Conservation (phyloP, 2,329 filamentous ascomycete genomes). For the Monosporascus cannonballus region DNA sequence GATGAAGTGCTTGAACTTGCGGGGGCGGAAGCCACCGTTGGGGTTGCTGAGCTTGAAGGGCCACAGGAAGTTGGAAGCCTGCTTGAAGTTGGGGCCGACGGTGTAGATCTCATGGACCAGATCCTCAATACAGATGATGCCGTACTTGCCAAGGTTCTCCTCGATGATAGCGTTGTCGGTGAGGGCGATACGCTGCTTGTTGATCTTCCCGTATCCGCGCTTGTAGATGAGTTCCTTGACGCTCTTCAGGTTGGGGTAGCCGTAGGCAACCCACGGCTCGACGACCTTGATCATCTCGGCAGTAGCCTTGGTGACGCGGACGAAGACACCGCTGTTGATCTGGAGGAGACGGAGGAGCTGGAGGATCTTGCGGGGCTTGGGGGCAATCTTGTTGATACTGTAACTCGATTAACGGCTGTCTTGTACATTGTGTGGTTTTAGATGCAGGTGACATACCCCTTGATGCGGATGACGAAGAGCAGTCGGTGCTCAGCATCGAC, state of each 20-base stretch:
- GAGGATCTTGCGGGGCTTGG: slow-evolving; percentile 99
- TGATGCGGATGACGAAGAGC: slow-evolving; percentile 98
- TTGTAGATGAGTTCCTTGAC: slow-evolving; percentile 99
- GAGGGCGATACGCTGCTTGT: slow-evolving; percentile 94
- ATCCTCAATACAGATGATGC: slow-evolving; percentile 99
- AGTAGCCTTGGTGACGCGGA: slow-evolving; percentile 96
- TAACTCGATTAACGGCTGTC: slow-evolving; percentile 8
- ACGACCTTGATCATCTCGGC: slow-evolving; percentile 96
- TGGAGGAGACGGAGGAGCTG: slow-evolving; percentile 98
- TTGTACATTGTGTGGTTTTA: not conserved
- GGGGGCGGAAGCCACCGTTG: slow-evolving; percentile 87
- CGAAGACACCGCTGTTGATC: slow-evolving; percentile 99
- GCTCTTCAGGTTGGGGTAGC: slow-evolving; percentile 99
- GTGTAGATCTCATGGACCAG: slow-evolving; percentile 99
- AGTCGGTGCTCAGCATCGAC: slow-evolving; percentile 92
- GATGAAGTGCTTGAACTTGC: slow-evolving; percentile 99
- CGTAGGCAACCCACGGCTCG: slow-evolving; percentile 98
- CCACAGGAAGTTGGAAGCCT: slow-evolving; percentile 98
- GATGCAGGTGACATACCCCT: slow-evolving; percentile 58
- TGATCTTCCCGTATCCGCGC: slow-evolving; percentile 97
- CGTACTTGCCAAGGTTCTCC: slow-evolving; percentile 94
- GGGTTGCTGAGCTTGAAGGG: slow-evolving; percentile 99
- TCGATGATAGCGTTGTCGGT: slow-evolving; percentile 98
- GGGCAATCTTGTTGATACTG: slow-evolving; percentile 99
- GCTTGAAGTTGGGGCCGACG: slow-evolving; percentile 99